A percentile compares a stretch with the other conserved stretches of the same genome.
These are phyloP conservation scores for Phanerochaete carnosa DNA, from an alignment of 768 basidiomycete genomes.

Conservation along the genomic window DNA sequence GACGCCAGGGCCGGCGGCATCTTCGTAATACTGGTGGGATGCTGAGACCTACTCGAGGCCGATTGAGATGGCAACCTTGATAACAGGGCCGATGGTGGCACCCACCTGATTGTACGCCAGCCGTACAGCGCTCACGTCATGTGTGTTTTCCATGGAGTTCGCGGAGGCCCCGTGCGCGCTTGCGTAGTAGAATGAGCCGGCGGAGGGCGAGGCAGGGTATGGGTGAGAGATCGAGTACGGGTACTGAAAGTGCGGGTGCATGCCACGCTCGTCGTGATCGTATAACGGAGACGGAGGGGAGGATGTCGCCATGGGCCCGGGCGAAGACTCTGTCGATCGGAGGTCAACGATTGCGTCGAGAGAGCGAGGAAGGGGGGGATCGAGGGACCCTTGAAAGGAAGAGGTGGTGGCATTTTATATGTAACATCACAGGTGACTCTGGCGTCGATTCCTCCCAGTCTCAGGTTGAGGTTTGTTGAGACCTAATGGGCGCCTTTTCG, in stretches of 20 bases:
- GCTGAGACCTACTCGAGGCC: not conserved
- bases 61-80: constrained; percentile 13
- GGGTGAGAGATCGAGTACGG: not conserved
- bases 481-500: not conserved
- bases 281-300: constrained; percentile 4
- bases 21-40: constrained; percentile 9
- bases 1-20: constrained; percentile 9
- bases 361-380: constrained; percentile 2
- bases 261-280: not conserved
- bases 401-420: constrained; percentile 5
- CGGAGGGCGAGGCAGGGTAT: not conserved
- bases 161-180: not conserved
- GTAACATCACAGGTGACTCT: not conserved
- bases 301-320: constrained; percentile 5
- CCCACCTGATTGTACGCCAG: constrained; percentile 10
- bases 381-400: not conserved
- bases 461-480: constrained; percentile 6
- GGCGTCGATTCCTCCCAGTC: not conserved
- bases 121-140: constrained; percentile 5
- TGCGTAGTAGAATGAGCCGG: not conserved
- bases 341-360: not conserved
- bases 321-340: constrained; percentile 6
- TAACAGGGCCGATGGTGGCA: constrained; percentile 2
- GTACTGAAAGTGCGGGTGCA: not conserved
- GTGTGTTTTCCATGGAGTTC: not conserved